phyloP scores from a whole-genome alignment of 495 filamentous ascomycete genomes.

The Penicillium longicatenatum region DNA sequence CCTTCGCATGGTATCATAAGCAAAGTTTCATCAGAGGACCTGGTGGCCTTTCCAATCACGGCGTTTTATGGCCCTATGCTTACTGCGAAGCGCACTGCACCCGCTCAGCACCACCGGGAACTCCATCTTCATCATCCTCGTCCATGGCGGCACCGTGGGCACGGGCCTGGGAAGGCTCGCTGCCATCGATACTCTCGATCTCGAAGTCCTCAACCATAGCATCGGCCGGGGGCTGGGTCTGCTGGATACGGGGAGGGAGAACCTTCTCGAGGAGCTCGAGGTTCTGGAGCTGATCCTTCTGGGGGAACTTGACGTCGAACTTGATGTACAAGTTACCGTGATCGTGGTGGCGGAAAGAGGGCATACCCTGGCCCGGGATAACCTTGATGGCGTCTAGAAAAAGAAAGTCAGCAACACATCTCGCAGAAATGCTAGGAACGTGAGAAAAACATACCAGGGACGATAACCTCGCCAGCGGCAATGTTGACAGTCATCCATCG shows the following conservation, averaged over 20 bases:
- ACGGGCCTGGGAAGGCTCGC: constrained; percentile 63
- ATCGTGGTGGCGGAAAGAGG: constrained; percentile 93
- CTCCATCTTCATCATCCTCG: constrained; percentile 80
- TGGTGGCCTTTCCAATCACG: not conserved
- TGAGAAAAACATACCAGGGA: constrained; percentile 68
- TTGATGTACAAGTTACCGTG: constrained; percentile 96
- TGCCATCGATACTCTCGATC: constrained; percentile 80
- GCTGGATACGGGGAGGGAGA: constrained; percentile 68
- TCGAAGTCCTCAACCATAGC: constrained; percentile 86
- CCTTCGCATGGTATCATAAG: constrained; percentile 51
- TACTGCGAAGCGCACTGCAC: constrained; percentile 99
- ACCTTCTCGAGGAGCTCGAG: constrained; percentile 72
- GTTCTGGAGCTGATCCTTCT: constrained; percentile 54
- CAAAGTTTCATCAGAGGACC: constrained; percentile 39
- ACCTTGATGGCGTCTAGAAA: constrained; percentile 81
- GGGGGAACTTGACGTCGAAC: constrained; percentile 96
- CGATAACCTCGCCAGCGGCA: constrained; percentile 89
- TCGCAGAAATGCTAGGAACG: not conserved
- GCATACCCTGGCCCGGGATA: constrained; percentile 97
- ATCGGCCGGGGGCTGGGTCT: constrained; percentile 67
- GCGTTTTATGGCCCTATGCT: constrained; percentile 25
- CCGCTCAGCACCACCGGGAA: constrained; percentile 80
- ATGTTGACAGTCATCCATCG: constrained; percentile 93
- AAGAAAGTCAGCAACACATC: constrained; percentile 16
- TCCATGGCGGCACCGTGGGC: constrained; percentile 84